phyloP scores from a whole-genome alignment of 73 alveolate species.

The Paramecium biaurelia region DNA sequence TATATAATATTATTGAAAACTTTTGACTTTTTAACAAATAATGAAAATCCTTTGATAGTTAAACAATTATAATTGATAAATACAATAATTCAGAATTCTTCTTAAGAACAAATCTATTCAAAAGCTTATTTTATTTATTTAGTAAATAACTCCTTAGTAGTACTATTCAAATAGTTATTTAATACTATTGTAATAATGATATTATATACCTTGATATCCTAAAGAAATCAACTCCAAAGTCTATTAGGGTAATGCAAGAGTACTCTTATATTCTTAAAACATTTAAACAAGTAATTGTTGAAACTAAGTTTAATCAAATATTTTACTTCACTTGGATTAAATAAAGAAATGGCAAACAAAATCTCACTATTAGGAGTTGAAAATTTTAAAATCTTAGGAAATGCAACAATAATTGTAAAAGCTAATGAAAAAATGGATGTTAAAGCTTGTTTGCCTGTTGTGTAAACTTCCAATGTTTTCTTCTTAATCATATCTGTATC shows the following conservation, averaged over 20 bases:
- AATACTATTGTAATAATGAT: neutral
- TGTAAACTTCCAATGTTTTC: neutral
- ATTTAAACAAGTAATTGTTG: neutral
- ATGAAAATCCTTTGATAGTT: neutral
- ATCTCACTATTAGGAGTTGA: neutral
- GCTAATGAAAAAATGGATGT: neutral
- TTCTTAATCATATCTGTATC: neutral
- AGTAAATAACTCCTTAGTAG: neutral
- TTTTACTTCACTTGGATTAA: neutral
- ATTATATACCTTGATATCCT: neutral
- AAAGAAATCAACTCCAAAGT: neutral
- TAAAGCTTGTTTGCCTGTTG: neutral
- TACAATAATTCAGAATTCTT: neutral
- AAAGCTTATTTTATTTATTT: neutral
- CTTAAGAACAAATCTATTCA: neutral
- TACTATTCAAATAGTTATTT: neutral
- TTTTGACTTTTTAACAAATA: neutral
- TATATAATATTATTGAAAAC: too few species aligned
- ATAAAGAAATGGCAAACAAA: neutral
- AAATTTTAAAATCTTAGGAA: neutral
- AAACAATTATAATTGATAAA: neutral
- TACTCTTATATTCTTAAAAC: neutral
- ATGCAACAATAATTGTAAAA: neutral
- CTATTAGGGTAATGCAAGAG: neutral
- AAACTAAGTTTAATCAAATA: neutral